Base-by-base conservation (phyloP, 495 filamentous ascomycete species). In the Xylaria nigripes region DNA sequence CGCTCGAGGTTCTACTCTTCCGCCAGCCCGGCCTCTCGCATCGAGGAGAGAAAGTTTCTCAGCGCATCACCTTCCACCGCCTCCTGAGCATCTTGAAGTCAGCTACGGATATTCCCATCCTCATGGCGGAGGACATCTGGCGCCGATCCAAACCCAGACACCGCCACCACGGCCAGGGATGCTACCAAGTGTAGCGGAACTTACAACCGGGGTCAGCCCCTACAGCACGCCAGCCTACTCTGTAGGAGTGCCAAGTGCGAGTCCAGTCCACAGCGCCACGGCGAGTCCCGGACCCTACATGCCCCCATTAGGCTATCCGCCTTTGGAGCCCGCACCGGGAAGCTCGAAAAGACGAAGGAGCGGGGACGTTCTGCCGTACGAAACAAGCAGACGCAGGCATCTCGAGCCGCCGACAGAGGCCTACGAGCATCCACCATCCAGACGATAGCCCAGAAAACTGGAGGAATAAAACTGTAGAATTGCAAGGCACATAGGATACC, bases 191-290 rank as follows among this genome's bases (percentile, higher is more conserved):
- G 69, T 81, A 9, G 72, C 73, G 18, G 76, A 81, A 60, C 70
- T 81, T 55, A 81, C 78, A 0, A 81, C 78, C 1, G 78, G 77
- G 18, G 60, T 78, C 24, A 76, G 73, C 50, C 75, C 77, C 15
- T 80, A 80, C 54, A 76, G 61, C 61, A 76, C 75, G 18, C 75
- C 76, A 18, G 77, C 77, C 5, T 79, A 79, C 55, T 70, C 75
- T n/a, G 54, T 60, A 1, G 67, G 68, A 21, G 57, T 68, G 25
- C 63, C 68, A 4, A 72, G 55, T 23, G 61, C 58, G 22, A 74
- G 68, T 47, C 71, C 70, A 10, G 56, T 63, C 24, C 64, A 64
- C 51, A 72, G 67, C 47, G 61, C 65, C 15, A 72, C 67, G 1
- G 61, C 71, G 15, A 78, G 72, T 47, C 74, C 75, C 6, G 73